These are phyloP conservation scores for Xylaria sp. DNA, from an alignment of 2,329 filamentous ascomycete species.

Conservation along the genomic window DNA sequence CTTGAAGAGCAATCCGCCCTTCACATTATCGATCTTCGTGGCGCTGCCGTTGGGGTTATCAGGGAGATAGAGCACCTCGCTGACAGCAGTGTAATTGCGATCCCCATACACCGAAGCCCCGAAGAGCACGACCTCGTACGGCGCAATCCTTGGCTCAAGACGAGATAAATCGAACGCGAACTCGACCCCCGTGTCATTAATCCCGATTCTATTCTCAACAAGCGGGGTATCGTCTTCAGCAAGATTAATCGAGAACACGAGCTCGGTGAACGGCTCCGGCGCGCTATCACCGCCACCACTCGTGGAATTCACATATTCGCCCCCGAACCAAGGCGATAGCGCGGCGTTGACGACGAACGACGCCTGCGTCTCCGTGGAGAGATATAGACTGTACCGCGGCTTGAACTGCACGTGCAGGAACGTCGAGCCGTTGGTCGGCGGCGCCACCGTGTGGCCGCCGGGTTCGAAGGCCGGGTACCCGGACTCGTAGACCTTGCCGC, in stretches of 20 bases:
- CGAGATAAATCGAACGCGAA: slow-evolving; percentile 54
- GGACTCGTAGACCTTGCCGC: slow-evolving; percentile 59
- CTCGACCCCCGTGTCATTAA: slow-evolving; percentile 52
- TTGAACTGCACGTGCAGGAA: slow-evolving; percentile 58
- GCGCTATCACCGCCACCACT: slow-evolving; percentile 35
- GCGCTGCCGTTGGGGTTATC: slow-evolving; percentile 57
- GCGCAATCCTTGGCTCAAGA: slow-evolving; percentile 51
- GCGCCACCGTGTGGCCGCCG: slow-evolving; percentile 56
- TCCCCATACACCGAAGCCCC: slow-evolving; percentile 50
- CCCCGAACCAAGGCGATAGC: slow-evolving; percentile 56
- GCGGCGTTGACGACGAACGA: slow-evolving; percentile 59
- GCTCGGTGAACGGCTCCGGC: slow-evolving; percentile 40
- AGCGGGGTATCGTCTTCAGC: slow-evolving; percentile 47
- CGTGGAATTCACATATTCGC: slow-evolving; percentile 50
- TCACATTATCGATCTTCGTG: slow-evolving; percentile 59
- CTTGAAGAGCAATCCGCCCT: slow-evolving; percentile 56
- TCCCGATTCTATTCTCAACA: slow-evolving; percentile 49
- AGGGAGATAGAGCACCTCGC: slow-evolving; percentile 57
- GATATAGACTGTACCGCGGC: slow-evolving; percentile 60
- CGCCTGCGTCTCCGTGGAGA: slow-evolving; percentile 55
- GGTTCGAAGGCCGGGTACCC: slow-evolving; percentile 59
- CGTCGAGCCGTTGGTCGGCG: slow-evolving; percentile 48
- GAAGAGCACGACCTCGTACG: slow-evolving; percentile 55
- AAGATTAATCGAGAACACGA: slow-evolving; percentile 55
- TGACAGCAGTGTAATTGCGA: slow-evolving; percentile 52